Evolutionary conservation across 116 monocot genomes (phyloP), one percentile per base, ranked within the genome.

Genomic region (Papilionanthe hybrid): DNA sequence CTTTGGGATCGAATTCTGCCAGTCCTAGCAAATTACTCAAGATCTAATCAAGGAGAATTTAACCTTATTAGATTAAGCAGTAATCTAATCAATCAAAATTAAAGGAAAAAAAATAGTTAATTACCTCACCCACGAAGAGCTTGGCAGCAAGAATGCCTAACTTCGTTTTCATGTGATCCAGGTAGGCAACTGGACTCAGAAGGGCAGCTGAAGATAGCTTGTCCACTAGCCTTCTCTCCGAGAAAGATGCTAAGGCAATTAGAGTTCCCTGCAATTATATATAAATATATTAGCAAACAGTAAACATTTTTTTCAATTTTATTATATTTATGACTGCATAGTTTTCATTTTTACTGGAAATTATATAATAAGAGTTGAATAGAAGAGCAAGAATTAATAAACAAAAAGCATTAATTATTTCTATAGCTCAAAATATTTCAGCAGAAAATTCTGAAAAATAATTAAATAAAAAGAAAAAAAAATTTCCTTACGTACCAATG

Each of bases 161-260:
- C 7, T 89, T 81, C 8, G 92, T 94, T 29, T 84, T 90, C 85
- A 98, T 93, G 78, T 98, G 90, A 78, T 80, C 80, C 29, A 98
- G 77, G 73, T 93, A 98, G 11, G 91, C 98, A 9, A 98, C 84
- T 30, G 98, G 98, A 42, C 87, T 83, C 42, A 98, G 74, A 9
- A 94, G 78, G 23, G 90, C 91, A 8, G 90, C 90, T 72, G 98
- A 91, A 75, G 76, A 88, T n/a, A 98, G 49, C 83, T 86, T 94
- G 72, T 94, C 88, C 47, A 89, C 90, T 78, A 91, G 13, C 50
- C 80, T 91, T 19, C 90, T 76, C 55, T 98, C 91, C 15, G 91
- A 92, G 53, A 98, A 89, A 8, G 94, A 86, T 80, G 98, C 91
- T 27, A 98, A 50, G 9, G 91, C 91, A 77, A 86, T 82, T n/a